Evolutionary conservation across 768 basidiomycete species (phyloP), one percentile per base, ranked within the genome.

Genomic region (Hygrophorus pudorinus): DNA sequence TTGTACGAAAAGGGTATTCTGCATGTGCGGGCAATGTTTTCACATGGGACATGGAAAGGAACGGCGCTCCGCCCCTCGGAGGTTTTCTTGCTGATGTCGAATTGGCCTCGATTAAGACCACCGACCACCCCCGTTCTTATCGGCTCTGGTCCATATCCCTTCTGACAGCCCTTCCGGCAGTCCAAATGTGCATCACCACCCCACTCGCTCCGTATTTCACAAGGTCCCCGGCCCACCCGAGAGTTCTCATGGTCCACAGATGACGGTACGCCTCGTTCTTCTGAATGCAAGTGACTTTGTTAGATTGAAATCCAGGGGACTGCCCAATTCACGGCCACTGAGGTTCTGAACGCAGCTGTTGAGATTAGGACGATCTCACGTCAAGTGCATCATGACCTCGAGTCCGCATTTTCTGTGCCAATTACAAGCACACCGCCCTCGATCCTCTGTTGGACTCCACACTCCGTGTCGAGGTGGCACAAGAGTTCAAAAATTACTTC

Each of bases 31-130:
- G 44, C 1, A 45, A 45, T 34, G 11, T 45, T n/a, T 35, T 45
- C 13, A 21, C 39, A n/a, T 17, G 24, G 24, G 24, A 24, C 7
- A 3, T 7, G 24, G 24, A 24, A 7, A 24, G 3, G 24, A 24
- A n/a, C 12, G 35, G 14, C 3, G 9, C 4, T 14, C 37, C 39
- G 8, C 14, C 44, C 10, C 13, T n/a, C n/a, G 24, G 39, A 24
- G 46, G 41, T 5, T 47, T 47, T 17, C 18, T 47, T 12, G 30
- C 29, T 17, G 41, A 47, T 20, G 20, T 42, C 9, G 46, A n/a
- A 47, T 33, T 34, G 34, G 13, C 33, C 14, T 14, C 30, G 31
- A 7, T 24, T n/a, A 7, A 24, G 24, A 24, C 24, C 24, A 24
- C 24, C 24, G 7, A 24, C 4, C 24, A 24, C 24, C 4, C 24